A percentile compares a stretch with the other conserved stretches of the same genome.
Evolutionary conservation across 2,329 filamentous ascomycete species (phyloP).

Genomic region (Elsinoe perseae): DNA sequence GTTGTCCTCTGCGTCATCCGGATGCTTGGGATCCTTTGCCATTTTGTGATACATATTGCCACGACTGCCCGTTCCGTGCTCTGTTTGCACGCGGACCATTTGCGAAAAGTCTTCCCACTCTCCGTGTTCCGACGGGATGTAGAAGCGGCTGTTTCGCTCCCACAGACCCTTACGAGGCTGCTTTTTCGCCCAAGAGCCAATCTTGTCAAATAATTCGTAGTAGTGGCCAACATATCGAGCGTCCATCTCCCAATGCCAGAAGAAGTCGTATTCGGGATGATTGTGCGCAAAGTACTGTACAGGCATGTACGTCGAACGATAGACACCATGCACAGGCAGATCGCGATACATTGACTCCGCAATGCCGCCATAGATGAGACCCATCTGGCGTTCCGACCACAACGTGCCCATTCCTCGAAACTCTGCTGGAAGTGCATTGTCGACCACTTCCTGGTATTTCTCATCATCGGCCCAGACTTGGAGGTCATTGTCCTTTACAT

Average conservation of each 20-base stretch:
- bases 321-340: slow-evolving; percentile 60
- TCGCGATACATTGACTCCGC: slow-evolving; percentile 46
- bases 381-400: slow-evolving; percentile 48
- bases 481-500: slow-evolving; percentile 70
- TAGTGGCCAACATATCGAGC: slow-evolving; percentile 84
- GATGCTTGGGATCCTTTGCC: slow-evolving; percentile 29
- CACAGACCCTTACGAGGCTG: slow-evolving; percentile 67
- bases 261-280: slow-evolving; percentile 82
- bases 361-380: slow-evolving; percentile 46
- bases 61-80: slow-evolving; percentile 43
- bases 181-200: slow-evolving; percentile 57
- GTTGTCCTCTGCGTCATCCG: slow-evolving; percentile 34
- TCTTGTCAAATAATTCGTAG: slow-evolving; percentile 66
- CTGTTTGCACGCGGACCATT: slow-evolving; percentile 55
- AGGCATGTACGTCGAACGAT: slow-evolving; percentile 79
- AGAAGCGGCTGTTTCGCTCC: slow-evolving; percentile 71
- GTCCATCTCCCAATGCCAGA: slow-evolving; percentile 97
- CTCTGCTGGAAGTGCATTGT: slow-evolving; percentile 40
- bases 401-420: slow-evolving; percentile 47
- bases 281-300: slow-evolving; percentile 86
- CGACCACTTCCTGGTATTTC: slow-evolving; percentile 60
- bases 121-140: slow-evolving; percentile 63
- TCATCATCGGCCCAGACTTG: slow-evolving; percentile 75
- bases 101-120: slow-evolving; percentile 64
- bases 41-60: slow-evolving; percentile 37